A percentile compares a stretch with the other conserved stretches of the same genome.
Evolutionary conservation across 805 yeast species (phyloP).

Genomic region (Ogataea angusta): DNA sequence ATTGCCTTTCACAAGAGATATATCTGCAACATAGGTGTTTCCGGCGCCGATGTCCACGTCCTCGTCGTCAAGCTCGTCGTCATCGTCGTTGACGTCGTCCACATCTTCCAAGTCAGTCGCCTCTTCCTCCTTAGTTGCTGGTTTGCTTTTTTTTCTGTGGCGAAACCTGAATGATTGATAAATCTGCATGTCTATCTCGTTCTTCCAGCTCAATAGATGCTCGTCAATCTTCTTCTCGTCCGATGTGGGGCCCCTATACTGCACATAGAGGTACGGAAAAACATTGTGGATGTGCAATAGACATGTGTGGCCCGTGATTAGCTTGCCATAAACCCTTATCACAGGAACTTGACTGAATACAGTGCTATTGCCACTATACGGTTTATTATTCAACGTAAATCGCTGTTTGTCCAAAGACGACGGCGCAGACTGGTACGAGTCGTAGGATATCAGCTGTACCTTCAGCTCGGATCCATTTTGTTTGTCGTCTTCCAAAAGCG

Average conservation of each 20-base stretch:
- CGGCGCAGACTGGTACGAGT: constrained; percentile 61
- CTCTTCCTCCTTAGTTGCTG: constrained; percentile 3
- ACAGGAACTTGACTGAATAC: constrained; percentile 60
- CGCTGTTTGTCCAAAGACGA: constrained; percentile 46
- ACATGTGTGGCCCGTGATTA: constrained; percentile 56
- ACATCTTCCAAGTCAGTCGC: too few species aligned
- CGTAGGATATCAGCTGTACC: constrained; percentile 61
- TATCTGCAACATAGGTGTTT: constrained; percentile 50
- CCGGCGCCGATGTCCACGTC: constrained; percentile 6
- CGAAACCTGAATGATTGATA: constrained; percentile 33
- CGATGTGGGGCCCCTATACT: constrained; percentile 44
- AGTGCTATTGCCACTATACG: constrained; percentile 8
- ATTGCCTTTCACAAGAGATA: constrained; percentile 64
- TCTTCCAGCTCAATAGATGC: constrained; percentile 39
- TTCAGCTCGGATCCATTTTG: constrained; percentile 25
- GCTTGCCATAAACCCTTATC: constrained; percentile 70
- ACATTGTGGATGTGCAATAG: constrained; percentile 78
- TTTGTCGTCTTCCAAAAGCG: constrained; percentile 6
- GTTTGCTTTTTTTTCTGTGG: constrained; percentile 13
- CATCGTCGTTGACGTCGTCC: constrained; percentile 5
- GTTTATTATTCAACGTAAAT: constrained; percentile 30
- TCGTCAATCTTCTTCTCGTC: constrained; percentile 25
- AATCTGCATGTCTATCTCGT: constrained; percentile 43
- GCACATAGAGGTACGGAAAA: constrained; percentile 76
- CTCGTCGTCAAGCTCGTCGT: constrained; percentile 16